Percentiles rank a stretch among this genome's conserved stretches.
Conservation (phyloP, 2,329 filamentous ascomycete species). For the Grosmannia clavigera region DNA sequence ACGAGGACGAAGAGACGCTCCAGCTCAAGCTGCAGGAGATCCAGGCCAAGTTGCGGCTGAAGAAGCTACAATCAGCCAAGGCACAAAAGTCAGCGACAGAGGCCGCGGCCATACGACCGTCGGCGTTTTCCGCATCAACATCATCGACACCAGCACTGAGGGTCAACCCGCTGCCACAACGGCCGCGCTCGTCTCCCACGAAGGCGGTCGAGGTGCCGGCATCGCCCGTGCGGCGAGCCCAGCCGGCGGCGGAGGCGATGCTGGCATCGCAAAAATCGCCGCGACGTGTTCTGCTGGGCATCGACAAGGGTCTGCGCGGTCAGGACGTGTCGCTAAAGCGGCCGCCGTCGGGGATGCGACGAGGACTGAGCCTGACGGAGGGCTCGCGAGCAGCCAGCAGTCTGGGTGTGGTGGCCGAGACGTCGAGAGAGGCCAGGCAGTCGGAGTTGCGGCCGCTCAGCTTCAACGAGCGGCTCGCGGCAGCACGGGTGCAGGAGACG, state of each 20-base stretch:
- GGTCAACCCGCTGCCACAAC: background rate
- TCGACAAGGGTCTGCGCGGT: slow-evolving; percentile 75
- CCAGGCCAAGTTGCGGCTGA: slow-evolving; percentile 75
- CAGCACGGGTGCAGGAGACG: slow-evolving; percentile 47
- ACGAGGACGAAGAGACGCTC: slow-evolving; percentile 82
- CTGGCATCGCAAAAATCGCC: slow-evolving; percentile 57
- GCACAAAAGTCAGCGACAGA: slow-evolving; percentile 6
- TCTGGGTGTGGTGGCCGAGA: too few relatives aligned
- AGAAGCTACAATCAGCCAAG: slow-evolving; percentile 64
- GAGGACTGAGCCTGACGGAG: background rate
- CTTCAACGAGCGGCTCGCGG: slow-evolving; percentile 79
- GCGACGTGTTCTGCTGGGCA: slow-evolving; percentile 66
- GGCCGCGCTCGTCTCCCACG: slow-evolving; percentile 4
- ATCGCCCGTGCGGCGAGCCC: slow-evolving; percentile 53
- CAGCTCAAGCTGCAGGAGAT: slow-evolving; percentile 80
- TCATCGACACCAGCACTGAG: background rate
- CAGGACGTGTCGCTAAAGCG: slow-evolving; percentile 76
- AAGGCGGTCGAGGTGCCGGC: slow-evolving; percentile 57
- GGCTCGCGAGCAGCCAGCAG: background rate
- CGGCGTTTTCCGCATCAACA: background rate
- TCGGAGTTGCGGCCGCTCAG: slow-evolving; percentile 29
- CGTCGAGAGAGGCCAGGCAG: slow-evolving; percentile 1
- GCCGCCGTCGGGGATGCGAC: slow-evolving; percentile 29
- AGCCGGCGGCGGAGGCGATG: slow-evolving; percentile 20
- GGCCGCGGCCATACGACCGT: background rate